Base-by-base conservation (phyloP, 2,329 filamentous ascomycete genomes). In the Ophiostoma populinum region DNA sequence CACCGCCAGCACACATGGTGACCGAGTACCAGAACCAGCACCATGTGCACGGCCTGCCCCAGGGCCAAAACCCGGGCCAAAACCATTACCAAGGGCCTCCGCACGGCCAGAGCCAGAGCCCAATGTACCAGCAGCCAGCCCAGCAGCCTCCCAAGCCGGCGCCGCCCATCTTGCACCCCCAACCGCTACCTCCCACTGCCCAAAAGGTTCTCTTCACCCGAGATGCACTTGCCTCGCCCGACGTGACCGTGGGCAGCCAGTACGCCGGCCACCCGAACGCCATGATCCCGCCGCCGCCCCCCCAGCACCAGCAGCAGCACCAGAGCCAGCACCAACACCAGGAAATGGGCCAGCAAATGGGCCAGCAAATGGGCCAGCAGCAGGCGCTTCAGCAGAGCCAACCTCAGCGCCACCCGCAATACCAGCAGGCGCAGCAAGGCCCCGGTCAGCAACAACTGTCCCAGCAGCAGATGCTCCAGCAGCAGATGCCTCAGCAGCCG, bases 181-280 rank as follows among this genome's bases (percentile, higher is more conserved):
- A 69, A 35, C 62, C 66, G 8, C 49, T 67, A 9, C 67, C 67
- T 19, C 67, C 65, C 6, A 65, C 70, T 31, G 63, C 69, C 1
- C 67, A 71, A 39, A 61, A 63, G 41, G 59, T 61, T 6, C 53
- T 67, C 37, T 62, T 70, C 28, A 58, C 61, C n/a, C 47, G 55
- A 26, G 52, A 50, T n/a, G 49, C 55, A 29, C 44, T 53, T 10
- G 50, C 51, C 9, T 53, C 57, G 6, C 56, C 52, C 18, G 55
- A 47, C 40, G 49, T 44, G 30, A 47, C 44, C 30, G 24, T 20
- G 3, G 29, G 35, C 40, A 24, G 39, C 31, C 5, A 24, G 27
- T 16, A 39, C 13, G 21, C 34, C 12, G 29, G 30, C 15, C 32
- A 22, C 9, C 28, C 34, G 16, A 24, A 10, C 27, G 30, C 24